These are phyloP conservation scores for Ophiosphaerella narmari DNA, from an alignment of 2,329 filamentous ascomycete genomes.

Conservation along the genomic window DNA sequence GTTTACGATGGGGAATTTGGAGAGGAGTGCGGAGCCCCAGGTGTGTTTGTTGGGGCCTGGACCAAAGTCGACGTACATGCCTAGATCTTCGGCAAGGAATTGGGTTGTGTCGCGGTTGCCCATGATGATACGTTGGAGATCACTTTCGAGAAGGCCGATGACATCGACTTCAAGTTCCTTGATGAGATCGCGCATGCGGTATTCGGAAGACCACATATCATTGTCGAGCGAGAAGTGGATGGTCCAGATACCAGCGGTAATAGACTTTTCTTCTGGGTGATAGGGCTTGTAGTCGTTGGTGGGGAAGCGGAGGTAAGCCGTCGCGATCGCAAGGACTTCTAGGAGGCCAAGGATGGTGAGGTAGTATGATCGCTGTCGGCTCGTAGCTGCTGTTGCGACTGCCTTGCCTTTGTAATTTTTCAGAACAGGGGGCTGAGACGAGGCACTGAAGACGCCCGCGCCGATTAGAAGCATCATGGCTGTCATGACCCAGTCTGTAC, in stretches of 20 bases:
- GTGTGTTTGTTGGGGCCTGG: conserved; percentile 99
- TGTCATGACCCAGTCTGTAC: conserved; percentile 93
- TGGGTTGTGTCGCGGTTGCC: conserved; percentile 96
- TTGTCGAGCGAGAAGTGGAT: conserved; percentile 98
- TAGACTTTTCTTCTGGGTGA: conserved; percentile 81
- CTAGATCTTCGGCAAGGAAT: conserved; percentile 91
- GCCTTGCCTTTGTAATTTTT: conserved; percentile 52
- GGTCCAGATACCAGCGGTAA: conserved; percentile 98
- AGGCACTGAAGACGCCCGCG: conserved; percentile 75
- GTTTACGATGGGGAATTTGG: conserved; percentile 97
- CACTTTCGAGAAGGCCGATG: conserved; percentile 89
- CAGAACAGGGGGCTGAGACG: conserved; percentile 55
- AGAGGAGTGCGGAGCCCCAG: conserved; percentile 90
- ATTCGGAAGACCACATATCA: conserved; percentile 97
- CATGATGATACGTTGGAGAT: conserved; percentile 98
- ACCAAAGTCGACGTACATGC: conserved; percentile 98
- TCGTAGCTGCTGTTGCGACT: conserved; percentile 52
- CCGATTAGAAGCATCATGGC: conserved; percentile 84
- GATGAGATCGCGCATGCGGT: conserved; percentile 88
- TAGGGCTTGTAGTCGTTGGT: conserved; percentile 90
- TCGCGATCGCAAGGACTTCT: conserved; percentile 77
- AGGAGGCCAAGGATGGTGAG: conserved; percentile 73
- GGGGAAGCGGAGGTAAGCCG: conserved; percentile 90
- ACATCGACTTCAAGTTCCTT: conserved; percentile 97
- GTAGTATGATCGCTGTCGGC: conserved; percentile 67